These are phyloP conservation scores for Rubia yunnanensis DNA, from an alignment of 257 asterid genomes.

Conservation along the genomic window DNA sequence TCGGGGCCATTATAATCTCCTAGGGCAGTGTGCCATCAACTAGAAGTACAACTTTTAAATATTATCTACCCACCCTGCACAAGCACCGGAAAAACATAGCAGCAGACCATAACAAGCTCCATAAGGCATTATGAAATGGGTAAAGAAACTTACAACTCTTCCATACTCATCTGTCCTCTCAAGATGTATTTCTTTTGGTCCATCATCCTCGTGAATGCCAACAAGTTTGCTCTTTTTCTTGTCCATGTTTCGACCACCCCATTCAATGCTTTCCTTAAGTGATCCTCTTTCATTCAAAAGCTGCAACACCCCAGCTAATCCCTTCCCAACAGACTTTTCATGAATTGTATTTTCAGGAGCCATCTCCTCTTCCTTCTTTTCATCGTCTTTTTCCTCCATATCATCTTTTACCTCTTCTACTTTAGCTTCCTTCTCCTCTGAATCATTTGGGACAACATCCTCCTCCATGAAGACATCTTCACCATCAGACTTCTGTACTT, in stretches of 20 bases:
- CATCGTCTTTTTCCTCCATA: conserved; percentile 33
- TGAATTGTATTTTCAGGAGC: conserved; percentile 70
- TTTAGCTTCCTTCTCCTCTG: conserved; percentile 36
- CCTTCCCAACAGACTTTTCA: conserved; percentile 88
- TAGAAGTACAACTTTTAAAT: too few relatives aligned
- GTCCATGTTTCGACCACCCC: conserved; percentile 99
- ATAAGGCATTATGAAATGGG: not conserved
- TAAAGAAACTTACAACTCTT: conserved; percentile 57
- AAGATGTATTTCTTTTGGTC: conserved; percentile 66
- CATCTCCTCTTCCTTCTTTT: conserved; percentile 46
- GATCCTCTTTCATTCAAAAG: conserved; percentile 83
- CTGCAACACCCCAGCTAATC: conserved; percentile 68
- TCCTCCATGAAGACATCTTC: conserved; percentile 98
- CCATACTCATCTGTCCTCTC: conserved; percentile 97
- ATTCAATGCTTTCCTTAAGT: conserved; percentile 80
- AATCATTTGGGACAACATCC: conserved; percentile 43
- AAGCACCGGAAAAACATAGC: not conserved
- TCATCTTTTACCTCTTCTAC: conserved; percentile 47
- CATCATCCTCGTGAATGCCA: conserved; percentile 55
- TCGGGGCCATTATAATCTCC: not conserved
- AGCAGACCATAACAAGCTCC: not conserved
- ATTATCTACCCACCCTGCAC: too few relatives aligned
- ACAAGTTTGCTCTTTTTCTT: conserved; percentile 92
- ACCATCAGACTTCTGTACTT: conserved; percentile 49
- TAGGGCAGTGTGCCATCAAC: not conserved